Percentiles rank a stretch among this genome's conserved stretches.
These are phyloP conservation scores for Henckelia pumila DNA, from an alignment of 257 asterid species.

Conservation along the genomic window DNA sequence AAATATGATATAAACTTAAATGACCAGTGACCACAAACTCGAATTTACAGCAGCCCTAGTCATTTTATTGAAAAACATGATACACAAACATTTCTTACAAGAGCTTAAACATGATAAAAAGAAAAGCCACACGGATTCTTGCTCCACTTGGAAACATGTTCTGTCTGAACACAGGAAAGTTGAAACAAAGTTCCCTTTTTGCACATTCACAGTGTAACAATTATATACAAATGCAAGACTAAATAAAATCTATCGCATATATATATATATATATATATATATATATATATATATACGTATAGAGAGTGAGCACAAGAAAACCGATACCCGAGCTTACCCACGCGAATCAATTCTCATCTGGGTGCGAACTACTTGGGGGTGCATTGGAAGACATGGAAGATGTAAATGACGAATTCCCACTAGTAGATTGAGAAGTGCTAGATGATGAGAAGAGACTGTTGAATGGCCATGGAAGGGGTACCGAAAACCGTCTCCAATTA, in stretches of 20 bases:
- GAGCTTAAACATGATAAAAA: neutral
- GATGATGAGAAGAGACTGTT: slow-evolving; percentile 57
- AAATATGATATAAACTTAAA: too few species aligned
- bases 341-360: slow-evolving; percentile 35
- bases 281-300: too few species aligned
- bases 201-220: neutral
- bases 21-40: neutral
- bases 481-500: slow-evolving; percentile 49
- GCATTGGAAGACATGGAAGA: slow-evolving; percentile 33
- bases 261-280: too few species aligned
- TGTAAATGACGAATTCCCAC: slow-evolving; percentile 34
- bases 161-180: neutral
- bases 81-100: neutral
- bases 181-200: neutral
- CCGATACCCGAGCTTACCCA: slow-evolving; percentile 12
- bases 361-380: slow-evolving; percentile 33
- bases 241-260: neutral
- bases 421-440: slow-evolving; percentile 32
- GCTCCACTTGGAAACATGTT: neutral
- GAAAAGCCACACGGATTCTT: neutral
- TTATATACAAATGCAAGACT: slow-evolving; percentile 28
- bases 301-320: slow-evolving; percentile 10
- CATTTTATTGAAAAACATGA: too few species aligned
- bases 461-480: slow-evolving; percentile 80
- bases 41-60: neutral